These are phyloP conservation scores for Xylariaceae sp. DNA, from an alignment of 2,329 filamentous ascomycete species.

Conservation along the genomic window DNA sequence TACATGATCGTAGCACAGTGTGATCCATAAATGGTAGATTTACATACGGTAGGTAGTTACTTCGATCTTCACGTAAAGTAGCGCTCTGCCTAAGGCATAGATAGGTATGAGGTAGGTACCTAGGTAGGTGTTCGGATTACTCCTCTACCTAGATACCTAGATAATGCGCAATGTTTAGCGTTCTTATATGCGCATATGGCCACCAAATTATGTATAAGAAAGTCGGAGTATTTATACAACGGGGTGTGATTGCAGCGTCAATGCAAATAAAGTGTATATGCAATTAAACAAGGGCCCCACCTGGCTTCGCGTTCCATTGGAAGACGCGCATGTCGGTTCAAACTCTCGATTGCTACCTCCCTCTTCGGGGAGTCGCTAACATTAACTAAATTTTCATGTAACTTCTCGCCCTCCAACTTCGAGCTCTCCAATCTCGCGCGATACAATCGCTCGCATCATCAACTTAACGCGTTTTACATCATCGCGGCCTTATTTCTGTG, in stretches of 20 bases:
- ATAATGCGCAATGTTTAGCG: no score
- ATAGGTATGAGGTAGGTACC: no score
- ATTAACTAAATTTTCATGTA: background rate
- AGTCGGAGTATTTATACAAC: no score
- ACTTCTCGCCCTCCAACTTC: background rate
- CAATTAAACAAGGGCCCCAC: background rate
- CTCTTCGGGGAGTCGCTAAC: background rate
- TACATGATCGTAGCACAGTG: no score
- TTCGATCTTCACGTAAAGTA: no score
- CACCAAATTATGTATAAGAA: no score
- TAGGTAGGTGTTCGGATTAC: no score
- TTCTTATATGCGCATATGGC: no score
- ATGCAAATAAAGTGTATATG: background rate
- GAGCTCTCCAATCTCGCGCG: background rate
- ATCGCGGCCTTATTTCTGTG: background rate
- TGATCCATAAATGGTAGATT: no score
- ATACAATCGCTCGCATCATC: background rate
- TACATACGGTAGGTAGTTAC: no score
- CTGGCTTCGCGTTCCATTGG: background rate
- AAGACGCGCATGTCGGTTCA: background rate
- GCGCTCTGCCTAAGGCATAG: no score
- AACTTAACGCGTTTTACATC: slow-evolving; percentile 10
- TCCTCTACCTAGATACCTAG: no score
- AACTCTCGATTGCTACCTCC: background rate
- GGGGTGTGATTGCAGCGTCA: background rate